Evolutionary conservation across 768 basidiomycete species (phyloP), one percentile per base, ranked within the genome.

Genomic region (Russula griseocarnosa): DNA sequence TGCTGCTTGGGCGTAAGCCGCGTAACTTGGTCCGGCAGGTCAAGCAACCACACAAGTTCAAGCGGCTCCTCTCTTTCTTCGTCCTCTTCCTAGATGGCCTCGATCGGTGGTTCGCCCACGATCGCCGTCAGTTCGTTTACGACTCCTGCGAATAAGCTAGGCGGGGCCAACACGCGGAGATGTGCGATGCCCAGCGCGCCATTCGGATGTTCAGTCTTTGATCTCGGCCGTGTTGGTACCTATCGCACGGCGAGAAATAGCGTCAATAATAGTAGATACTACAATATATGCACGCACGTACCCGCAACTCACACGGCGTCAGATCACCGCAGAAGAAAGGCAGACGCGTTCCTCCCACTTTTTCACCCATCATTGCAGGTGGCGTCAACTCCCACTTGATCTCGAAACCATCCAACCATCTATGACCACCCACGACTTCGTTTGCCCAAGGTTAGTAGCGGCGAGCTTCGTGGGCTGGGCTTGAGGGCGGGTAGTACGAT

Each of bases 281-380:
- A 38, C 14, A 16, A 40, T 40, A 40, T 40, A 40, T 40, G 38
- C 16, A 18, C 14, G 38, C 2, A 10, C 50, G 50, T 24, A 86
- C 89, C 72, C 88, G 77, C 73, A 79, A 78, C 3, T 73, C 66
- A 55, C 88, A 75, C 3, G 86, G 82, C 3, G 87, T 88, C 3
- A 88, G 74, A 69, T 90, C 88, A 14, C 86, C 86, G 68, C 89
- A 90, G 72, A 86, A 90, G 70, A 90, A 90, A 8, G 88, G 88
- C 20, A 85, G 71, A 69, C 67, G 2, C 28, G 26, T 49, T 42
- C 52, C 63, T 20, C 69, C 60, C 51, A 53, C 46, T 22, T 80
- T 13, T 73, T 68, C 11, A n/a, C 18, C 50, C 67, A 36, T 46
- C 58, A 38, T 20, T 55, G 60, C 11, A 46, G 84, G 77, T 2